A percentile compares a stretch with the other conserved stretches of the same genome.
Conservation (phyloP, 2,329 filamentous ascomycete genomes). For the Aspergillus ibericus region DNA sequence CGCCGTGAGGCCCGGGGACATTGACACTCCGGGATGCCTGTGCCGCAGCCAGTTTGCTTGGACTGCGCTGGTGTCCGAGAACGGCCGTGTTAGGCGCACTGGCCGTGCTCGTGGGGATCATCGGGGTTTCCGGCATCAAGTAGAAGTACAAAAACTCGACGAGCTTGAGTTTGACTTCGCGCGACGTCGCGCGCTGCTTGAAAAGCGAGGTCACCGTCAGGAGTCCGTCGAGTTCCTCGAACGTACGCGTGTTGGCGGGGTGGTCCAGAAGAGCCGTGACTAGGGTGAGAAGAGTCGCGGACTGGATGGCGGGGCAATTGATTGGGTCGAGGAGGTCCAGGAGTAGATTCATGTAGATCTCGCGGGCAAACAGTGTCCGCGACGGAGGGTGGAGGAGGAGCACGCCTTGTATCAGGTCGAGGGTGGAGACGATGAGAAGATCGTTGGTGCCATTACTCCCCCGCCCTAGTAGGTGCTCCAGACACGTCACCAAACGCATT, state of each 20-base stretch:
- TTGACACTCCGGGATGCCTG: slow-evolving; percentile 52
- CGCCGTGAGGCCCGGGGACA: slow-evolving; percentile 26
- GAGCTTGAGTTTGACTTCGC: slow-evolving; percentile 92
- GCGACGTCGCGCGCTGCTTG: slow-evolving; percentile 79
- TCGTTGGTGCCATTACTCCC: slow-evolving; percentile 80
- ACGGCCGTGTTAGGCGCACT: slow-evolving; percentile 40
- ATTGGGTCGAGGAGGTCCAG: slow-evolving; percentile 90
- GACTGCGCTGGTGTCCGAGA: slow-evolving; percentile 62
- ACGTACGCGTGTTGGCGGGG: slow-evolving; percentile 84
- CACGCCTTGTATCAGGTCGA: slow-evolving; percentile 85
- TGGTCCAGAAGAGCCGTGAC: slow-evolving; percentile 85
- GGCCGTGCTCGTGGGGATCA: slow-evolving; percentile 22
- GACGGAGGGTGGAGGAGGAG: slow-evolving; percentile 88
- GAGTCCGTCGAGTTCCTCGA: slow-evolving; percentile 88
- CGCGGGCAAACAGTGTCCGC: slow-evolving; percentile 79
- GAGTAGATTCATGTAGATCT: slow-evolving; percentile 94
- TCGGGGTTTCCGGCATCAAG: slow-evolving; percentile 82
- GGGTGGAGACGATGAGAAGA: slow-evolving; percentile 78
- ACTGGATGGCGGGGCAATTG: slow-evolving; percentile 90
- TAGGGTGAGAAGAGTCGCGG: slow-evolving; percentile 82
- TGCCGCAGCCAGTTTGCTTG: slow-evolving; percentile 64
- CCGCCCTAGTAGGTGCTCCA: slow-evolving; percentile 83
- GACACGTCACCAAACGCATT: slow-evolving; percentile 77
- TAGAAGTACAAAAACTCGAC: slow-evolving; percentile 99
- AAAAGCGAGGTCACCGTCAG: slow-evolving; percentile 90